Evolutionary conservation across 108 stramenopile genomes (phyloP).

Genomic region (Skeletonema grethae): DNA sequence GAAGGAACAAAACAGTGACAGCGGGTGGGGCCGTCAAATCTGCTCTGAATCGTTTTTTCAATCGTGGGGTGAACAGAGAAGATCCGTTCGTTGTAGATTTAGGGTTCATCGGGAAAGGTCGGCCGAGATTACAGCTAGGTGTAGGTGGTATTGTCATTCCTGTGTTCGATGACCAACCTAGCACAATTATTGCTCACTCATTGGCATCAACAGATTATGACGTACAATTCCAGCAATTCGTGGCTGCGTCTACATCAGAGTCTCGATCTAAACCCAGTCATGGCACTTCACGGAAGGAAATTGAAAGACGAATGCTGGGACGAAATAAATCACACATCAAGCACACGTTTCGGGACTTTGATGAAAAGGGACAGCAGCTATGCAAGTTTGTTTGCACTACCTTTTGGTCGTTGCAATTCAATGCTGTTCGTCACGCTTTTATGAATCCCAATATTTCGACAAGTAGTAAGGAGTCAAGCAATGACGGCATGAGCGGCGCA

Average conservation of each 20-base stretch:
- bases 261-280: conserved; percentile 30
- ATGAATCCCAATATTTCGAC: conserved; percentile 50
- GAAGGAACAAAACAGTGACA: conserved; percentile 61
- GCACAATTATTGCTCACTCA: conserved; percentile 93
- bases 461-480: conserved; percentile 37
- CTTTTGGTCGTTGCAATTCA: conserved; percentile 97
- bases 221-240: conserved; percentile 72
- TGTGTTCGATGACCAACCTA: conserved; percentile 92
- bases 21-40: conserved; percentile 89
- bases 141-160: conserved; percentile 88
- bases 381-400: conserved; percentile 96
- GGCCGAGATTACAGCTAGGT: conserved; percentile 89
- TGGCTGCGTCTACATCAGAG: conserved; percentile 25
- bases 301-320: conserved; percentile 84
- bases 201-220: conserved; percentile 85
- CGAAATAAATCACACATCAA: conserved; percentile 91
- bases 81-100: conserved; percentile 89
- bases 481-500: conserved; percentile 13
- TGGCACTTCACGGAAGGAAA: conserved; percentile 54
- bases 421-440: conserved; percentile 90
- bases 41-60: conserved; percentile 88
- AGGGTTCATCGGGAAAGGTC: conserved; percentile 86
- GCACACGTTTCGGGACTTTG: conserved; percentile 90
- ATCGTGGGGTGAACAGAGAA: conserved; percentile 79
- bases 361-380: conserved; percentile 84